Evolutionary conservation across 2,329 filamentous ascomycete species (phyloP), one percentile per base, ranked within the genome.

Genomic region (Alternaria brassicicola): DNA sequence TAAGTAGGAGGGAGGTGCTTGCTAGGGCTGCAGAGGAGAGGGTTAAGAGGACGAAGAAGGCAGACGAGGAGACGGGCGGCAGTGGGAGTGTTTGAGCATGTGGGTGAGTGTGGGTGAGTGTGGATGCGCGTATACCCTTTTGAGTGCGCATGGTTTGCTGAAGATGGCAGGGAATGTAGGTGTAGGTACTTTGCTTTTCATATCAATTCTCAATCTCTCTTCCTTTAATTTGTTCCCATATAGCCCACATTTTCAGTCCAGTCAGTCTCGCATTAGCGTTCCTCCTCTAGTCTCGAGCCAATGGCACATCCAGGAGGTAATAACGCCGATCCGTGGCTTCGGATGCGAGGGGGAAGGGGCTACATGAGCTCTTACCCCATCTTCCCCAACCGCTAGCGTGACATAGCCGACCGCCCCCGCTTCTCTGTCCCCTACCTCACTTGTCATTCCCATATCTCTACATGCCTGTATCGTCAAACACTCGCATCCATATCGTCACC

Each of bases 1-100:
- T 92, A 76, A 89, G 82, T 65, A 82, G 91, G 62, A 84, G 92
- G 55, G 91, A 96, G 69, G 85, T 92, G 33, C 81, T 95, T 52
- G 92, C 91, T 0, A 86, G 82, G 52, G 91, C 90, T 5, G 89
- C 89, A 0, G 90, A 93, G 77, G 88, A 90, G 76, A 86, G 81
- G 74, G 76, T 82, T 71, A 81, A 79, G 77, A 87, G 78, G 73
- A 76, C 82, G 66, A 80, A 77, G 61, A 77, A 80, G 64, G 75
- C 78, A 45, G 76, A 80, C 51, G 67, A 72, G 5, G 73, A 72
- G 57, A 71, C 71, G 62, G 74, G 73, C 65, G 69, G 56, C 6
- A 52, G 38, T 7, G 48, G 31, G 5, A 51, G 45, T n/a, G 42
- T 49, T n/a, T 66, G 31, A 60, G 33, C 25, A 13, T 36, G 26